Base-by-base conservation (phyloP, 1,284 basidiomycete genomes). In the Ceratorhiza oryzae-sativae region DNA sequence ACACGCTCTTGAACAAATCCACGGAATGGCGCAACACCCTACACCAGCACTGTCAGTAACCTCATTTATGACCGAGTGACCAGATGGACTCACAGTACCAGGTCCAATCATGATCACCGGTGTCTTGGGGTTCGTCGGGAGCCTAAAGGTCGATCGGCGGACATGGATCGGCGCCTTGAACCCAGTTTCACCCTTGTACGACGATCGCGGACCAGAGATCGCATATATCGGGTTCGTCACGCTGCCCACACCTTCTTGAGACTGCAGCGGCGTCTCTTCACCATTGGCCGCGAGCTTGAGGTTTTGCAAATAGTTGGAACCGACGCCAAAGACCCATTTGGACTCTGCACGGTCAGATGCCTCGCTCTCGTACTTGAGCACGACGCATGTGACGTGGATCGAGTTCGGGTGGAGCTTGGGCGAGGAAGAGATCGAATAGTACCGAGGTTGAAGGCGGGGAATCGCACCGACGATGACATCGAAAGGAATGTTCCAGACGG, bases 71-170 rank as follows among this genome's bases (percentile, higher is more conserved):
- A 12, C 27, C 42, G 27, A 27, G 6, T 53, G 27, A n/a, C 15
- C 46, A 56, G 9, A 9, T 25, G 41, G 41, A 86, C 92, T 83
- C 79, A 96, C 95, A 74, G 96, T 98, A 71, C 97, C 97, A 72
- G 97, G 97, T 68, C 97, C 97, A 79, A 99, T 89, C 97, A 99
- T 98, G 81, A 99, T 95, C 72, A 99, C 91, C 1, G 97, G 97
- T 73, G 94, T 96, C 86, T 97, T 98, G 67, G 97, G 97, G 79
- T 94, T 95, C 15, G 97, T 98, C 4, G 97, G 97, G 72, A 99
- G 83, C 71, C 97, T 87, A 89, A 99, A 99, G 12, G 95, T 98
- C 27, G 94, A 97, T 67, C 97, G 88, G 73, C 97, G 88, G 71
- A 98, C 93, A 80, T 99, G 97, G 73, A 99, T 87, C 12, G 97